These are phyloP conservation scores for Symbiotaphrina buchneri DNA, from an alignment of 495 filamentous ascomycete genomes.

Conservation along the genomic window DNA sequence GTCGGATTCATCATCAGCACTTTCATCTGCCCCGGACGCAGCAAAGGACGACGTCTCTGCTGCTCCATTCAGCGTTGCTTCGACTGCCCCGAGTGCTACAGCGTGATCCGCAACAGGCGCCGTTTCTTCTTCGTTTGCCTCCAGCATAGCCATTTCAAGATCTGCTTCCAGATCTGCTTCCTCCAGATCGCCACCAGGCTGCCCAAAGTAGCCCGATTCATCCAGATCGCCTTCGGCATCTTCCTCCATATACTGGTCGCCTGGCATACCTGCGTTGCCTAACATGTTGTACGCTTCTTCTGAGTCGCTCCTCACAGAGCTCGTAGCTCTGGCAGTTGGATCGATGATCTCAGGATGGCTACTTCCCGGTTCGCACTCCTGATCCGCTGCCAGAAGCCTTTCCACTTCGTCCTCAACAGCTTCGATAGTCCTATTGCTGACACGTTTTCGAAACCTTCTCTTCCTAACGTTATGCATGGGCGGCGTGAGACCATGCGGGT, in stretches of 20 bases:
- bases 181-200: slow-evolving; percentile 4
- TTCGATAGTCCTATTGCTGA: slow-evolving; percentile 70
- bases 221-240: slow-evolving; percentile 24
- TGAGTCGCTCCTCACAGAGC: slow-evolving; percentile 11
- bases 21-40: not conserved
- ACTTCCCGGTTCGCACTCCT: slow-evolving; percentile 23
- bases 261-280: slow-evolving; percentile 15
- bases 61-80: not conserved
- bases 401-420: slow-evolving; percentile 69
- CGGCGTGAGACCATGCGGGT: slow-evolving; percentile 80
- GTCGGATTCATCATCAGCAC: slow-evolving; percentile 24
- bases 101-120: not conserved
- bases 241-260: slow-evolving; percentile 16
- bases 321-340: slow-evolving; percentile 21
- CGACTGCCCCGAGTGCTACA: not conserved
- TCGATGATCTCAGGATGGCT: slow-evolving; percentile 40
- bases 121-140: slow-evolving; percentile 11
- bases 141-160: slow-evolving; percentile 15
- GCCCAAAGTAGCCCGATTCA: slow-evolving; percentile 9
- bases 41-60: slow-evolving; percentile 2
- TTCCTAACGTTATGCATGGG: slow-evolving; percentile 74
- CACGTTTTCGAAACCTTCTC: slow-evolving; percentile 63
- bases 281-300: slow-evolving; percentile 16
- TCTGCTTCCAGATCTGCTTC: slow-evolving; percentile 15
- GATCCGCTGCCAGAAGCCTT: slow-evolving; percentile 47